Evolutionary conservation across 352 stramenopile species (phyloP).

Genomic region (Albugo laibachii): DNA sequence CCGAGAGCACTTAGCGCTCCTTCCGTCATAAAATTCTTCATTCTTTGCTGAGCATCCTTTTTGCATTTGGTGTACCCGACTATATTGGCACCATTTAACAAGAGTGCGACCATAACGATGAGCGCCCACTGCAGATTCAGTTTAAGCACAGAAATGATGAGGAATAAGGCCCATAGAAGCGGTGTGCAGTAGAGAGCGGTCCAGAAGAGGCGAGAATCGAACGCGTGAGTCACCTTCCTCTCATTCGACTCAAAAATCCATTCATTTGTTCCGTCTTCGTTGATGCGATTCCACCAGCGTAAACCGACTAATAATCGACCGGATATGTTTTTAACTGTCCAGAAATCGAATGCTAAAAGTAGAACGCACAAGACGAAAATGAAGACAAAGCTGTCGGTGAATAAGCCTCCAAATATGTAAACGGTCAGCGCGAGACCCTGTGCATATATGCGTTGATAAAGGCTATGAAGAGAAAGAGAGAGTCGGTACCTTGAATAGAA

Average conservation of each 20-base stretch:
- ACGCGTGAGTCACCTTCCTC: constrained; percentile 63
- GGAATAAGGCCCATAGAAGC: constrained; percentile 77
- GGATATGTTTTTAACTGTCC: constrained; percentile 92
- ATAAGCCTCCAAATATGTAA: constrained; percentile 87
- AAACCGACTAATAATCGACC: constrained; percentile 84
- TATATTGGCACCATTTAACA: constrained; percentile 89
- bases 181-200: constrained; percentile 88
- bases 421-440: constrained; percentile 72
- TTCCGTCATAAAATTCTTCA: constrained; percentile 63
- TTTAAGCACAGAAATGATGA: constrained; percentile 86
- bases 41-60: constrained; percentile 75
- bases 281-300: constrained; percentile 96
- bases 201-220: constrained; percentile 90
- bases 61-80: constrained; percentile 97
- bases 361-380: constrained; percentile 94
- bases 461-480: not conserved
- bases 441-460: not conserved
- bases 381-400: constrained; percentile 89
- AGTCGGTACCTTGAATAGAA: constrained; percentile 87
- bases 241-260: constrained; percentile 95
- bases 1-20: constrained; percentile 45
- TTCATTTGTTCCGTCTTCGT: constrained; percentile 84
- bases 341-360: constrained; percentile 94
- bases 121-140: constrained; percentile 89
- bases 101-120: constrained; percentile 83